A percentile compares a stretch with the other conserved stretches of the same genome.
Evolutionary conservation across 2,329 filamentous ascomycete species (phyloP).

Genomic region (Sclerotinia sclerotiorum): DNA sequence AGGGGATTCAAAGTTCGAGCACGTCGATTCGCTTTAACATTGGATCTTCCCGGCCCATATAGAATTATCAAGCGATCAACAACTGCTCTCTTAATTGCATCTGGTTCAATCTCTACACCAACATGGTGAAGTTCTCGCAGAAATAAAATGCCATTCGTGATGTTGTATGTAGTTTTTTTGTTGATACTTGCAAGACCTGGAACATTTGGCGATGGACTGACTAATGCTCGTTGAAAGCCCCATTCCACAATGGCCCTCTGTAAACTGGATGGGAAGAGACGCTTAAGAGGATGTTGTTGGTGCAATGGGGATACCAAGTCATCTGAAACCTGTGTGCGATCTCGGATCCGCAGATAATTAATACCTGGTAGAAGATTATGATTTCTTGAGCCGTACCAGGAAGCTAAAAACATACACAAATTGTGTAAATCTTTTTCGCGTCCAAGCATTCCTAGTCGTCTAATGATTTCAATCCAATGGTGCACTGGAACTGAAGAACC

Average conservation of each 20-base stretch:
- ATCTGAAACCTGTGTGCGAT: constrained; percentile 24
- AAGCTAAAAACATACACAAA: constrained; percentile 51
- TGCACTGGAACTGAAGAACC: constrained; percentile 45
- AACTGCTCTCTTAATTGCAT: constrained; percentile 29
- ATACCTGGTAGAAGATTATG: background rate
- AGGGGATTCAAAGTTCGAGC: constrained; percentile 22
- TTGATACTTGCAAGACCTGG: background rate
- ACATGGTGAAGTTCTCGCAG: constrained; percentile 33
- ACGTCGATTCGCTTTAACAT: constrained; percentile 28
- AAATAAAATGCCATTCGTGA: constrained; percentile 36
- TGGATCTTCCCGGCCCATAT: constrained; percentile 34
- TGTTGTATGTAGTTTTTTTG: background rate
- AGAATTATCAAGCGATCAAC: constrained; percentile 35
- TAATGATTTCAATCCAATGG: constrained; percentile 58
- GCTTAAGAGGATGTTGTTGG: constrained; percentile 40
- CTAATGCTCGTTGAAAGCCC: constrained; percentile 45
- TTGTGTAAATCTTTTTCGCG: constrained; percentile 52
- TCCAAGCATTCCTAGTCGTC: constrained; percentile 57
- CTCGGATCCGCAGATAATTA: constrained; percentile 20
- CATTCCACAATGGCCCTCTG: constrained; percentile 51
- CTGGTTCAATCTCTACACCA: constrained; percentile 30
- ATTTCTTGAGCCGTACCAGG: constrained; percentile 41
- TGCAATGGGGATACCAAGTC: constrained; percentile 30
- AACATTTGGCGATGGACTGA: background rate
- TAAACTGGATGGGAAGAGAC: constrained; percentile 46